A percentile compares a stretch with the other conserved stretches of the same genome.
These are phyloP conservation scores for Senna tora DNA, from an alignment of 306 rosid genomes.

Conservation along the genomic window DNA sequence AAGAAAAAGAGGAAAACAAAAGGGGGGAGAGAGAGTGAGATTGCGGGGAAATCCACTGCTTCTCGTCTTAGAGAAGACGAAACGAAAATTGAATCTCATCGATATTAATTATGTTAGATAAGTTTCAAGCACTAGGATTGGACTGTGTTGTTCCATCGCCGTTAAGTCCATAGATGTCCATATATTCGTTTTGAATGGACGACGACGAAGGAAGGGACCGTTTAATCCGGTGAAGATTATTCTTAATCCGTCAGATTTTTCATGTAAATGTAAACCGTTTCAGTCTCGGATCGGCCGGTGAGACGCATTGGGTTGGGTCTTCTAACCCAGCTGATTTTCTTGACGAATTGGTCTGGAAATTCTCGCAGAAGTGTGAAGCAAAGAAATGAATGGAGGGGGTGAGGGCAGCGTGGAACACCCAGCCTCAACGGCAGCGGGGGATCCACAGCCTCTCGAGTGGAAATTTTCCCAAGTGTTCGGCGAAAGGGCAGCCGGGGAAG, in stretches of 20 bases:
- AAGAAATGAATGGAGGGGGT: conserved; percentile 3
- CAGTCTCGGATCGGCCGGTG: conserved; percentile 44
- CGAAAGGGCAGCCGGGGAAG: conserved; percentile 68
- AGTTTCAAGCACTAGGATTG: background rate
- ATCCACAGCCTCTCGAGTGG: conserved; percentile 50
- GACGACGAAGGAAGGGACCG: conserved; percentile 36
- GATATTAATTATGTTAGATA: background rate
- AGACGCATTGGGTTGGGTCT: conserved; percentile 41
- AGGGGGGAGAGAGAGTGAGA: background rate
- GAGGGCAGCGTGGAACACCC: background rate
- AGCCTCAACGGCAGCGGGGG: conserved; percentile 11
- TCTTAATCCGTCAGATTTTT: background rate
- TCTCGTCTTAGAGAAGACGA: background rate
- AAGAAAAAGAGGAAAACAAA: background rate
- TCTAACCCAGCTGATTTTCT: background rate
- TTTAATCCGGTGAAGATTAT: conserved; percentile 22
- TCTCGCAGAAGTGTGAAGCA: background rate
- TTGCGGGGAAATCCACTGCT: conserved; percentile 10
- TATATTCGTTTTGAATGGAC: conserved; percentile 21
- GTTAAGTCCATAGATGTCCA: background rate
- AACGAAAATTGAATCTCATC: conserved; percentile 7
- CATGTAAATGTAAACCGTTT: background rate
- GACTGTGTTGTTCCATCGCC: conserved; percentile 4
- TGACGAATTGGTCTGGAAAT: background rate
- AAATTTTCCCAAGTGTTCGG: conserved; percentile 66